Evolutionary conservation across 2,329 filamentous ascomycete genomes (phyloP), one percentile per base, ranked within the genome.

Genomic region (Aureobasidium sp.): DNA sequence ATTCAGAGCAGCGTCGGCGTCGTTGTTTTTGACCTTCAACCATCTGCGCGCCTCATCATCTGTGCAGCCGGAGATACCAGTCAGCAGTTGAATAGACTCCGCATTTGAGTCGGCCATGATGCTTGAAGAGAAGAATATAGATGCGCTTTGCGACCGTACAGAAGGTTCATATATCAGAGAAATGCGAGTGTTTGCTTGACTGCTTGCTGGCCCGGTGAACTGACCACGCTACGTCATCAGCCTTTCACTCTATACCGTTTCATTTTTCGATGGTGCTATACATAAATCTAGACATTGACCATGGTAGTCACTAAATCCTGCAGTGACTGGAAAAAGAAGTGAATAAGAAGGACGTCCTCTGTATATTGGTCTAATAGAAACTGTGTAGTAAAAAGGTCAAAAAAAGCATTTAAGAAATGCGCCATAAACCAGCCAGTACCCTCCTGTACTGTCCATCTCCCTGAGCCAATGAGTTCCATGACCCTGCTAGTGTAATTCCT

Each of bases 1-100:
- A 57, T 67, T 68, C 44, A 69, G 61, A 9, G 70, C 73, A 20
- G 63, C 59, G 9, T 67, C 65, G 44, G 65, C 50, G 63, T 73
- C 64, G 62, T 72, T 71, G 59, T 70, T 66, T 59, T 73, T 73
- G 32, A 66, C 71, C 65, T 68, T 70, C 13, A 74, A 63, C 65
- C 69, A 73, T 43, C 69, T 62, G 17, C 65, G 62, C 5, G 71
- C 71, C 10, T 63, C 67, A 1, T 65, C 63, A 39, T 29, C 51
- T 46, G 64, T 62, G 48, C 66, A 66, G 5, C 50, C 64, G 3
- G 65, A 65, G 44, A 74, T 60, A 3, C 50, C 63, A 27, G 66
- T 63, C 8, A 74, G 52, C 57, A 61, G 50, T 13, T 63, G 56
- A 36, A 74, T 64, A 15, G 69, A 61, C 5, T 68, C 67, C 20